Evolutionary conservation across 441 rosid species (phyloP), one percentile per base, ranked within the genome.

Genomic region (Bruguiera hainesii): DNA sequence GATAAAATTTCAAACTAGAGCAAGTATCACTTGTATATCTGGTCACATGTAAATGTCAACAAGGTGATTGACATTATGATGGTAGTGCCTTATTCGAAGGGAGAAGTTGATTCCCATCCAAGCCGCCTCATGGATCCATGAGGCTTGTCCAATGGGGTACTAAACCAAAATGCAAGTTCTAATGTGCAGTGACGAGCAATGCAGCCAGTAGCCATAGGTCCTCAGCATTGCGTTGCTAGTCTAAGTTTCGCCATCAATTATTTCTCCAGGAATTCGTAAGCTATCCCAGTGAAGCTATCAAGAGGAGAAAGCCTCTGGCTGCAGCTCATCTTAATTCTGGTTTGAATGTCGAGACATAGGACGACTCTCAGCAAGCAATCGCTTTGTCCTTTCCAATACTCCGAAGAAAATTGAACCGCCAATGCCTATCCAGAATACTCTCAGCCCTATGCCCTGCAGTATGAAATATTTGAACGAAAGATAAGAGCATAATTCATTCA

Each of bases 371-470:
- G 76, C 79, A 25, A 84, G 80, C 20, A 67, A 35, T 62, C 78
- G 68, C 70, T 81, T 84, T 5, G 81, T 73, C 60, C 76, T 78
- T 73, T 79, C 85, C 16, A 84, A 73, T 16, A 81, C 85, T 1
- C 81, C 65, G 4, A 84, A 84, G 67, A 84, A 84, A 58, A 84
- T 81, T 0, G 84, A 84, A 57, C 88, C 88, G 7, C 88, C 85
- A 21, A 81, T 76, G 23, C 85, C 84, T 23, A 83, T 81, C 85
- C 85, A 84, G 21, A 84, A 48, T 29, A 84, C 84, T 71, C 88
- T 74, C 18, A 85, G 85, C n/a, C 81, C 85, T 56, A 81, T 66
- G 21, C 88, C 88, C 88, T 84, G 82, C 73, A 66, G n/a, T 26
- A 4, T 42, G 23, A 13, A 1, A 33, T 2, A 31, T 55, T 42